A percentile compares a stretch with the other conserved stretches of the same genome.
phyloP scores from a whole-genome alignment of 2,329 filamentous ascomycete genomes.

The Mollisiaceae sp. region DNA sequence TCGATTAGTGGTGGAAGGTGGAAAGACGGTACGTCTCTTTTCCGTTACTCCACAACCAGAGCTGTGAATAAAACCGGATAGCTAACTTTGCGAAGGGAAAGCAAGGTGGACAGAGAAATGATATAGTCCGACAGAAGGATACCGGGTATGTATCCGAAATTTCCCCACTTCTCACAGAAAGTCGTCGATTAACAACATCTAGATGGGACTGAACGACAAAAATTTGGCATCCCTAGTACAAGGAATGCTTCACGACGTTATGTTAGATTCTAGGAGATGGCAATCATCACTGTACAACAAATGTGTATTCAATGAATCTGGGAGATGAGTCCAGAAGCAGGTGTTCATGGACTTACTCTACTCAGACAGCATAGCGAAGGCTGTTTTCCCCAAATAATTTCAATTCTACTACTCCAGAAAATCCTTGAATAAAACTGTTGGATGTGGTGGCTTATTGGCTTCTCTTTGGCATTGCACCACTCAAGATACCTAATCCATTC shows the following conservation, averaged over 20 bases:
- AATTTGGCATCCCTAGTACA: background rate
- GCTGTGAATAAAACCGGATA: background rate
- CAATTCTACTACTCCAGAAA: background rate
- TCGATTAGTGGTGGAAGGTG: slow-evolving; percentile 87
- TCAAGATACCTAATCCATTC: background rate
- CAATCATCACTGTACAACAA: slow-evolving; percentile 19
- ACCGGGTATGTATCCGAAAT: slow-evolving; percentile 63
- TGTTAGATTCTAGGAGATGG: slow-evolving; percentile 10
- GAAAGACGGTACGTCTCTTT: slow-evolving; percentile 67
- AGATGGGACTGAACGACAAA: slow-evolving; percentile 43
- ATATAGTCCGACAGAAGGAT: slow-evolving; percentile 77
- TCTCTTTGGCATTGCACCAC: background rate
- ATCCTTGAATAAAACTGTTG: background rate
- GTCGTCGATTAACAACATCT: slow-evolving; percentile 19
- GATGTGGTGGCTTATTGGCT: background rate
- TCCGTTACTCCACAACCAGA: slow-evolving; percentile 11
- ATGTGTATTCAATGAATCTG: slow-evolving; percentile 7
- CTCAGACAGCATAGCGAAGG: slow-evolving; percentile 3
- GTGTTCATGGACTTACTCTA: slow-evolving; percentile 15
- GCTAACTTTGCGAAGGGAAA: slow-evolving; percentile 59
- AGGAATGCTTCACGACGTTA: slow-evolving; percentile 9
- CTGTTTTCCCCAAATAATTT: background rate
- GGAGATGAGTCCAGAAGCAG: background rate
- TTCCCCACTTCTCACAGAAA: background rate
- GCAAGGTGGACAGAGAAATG: slow-evolving; percentile 68